Conservation (phyloP, 1,284 basidiomycete species). For the Trichosporon coremiiforme region DNA sequence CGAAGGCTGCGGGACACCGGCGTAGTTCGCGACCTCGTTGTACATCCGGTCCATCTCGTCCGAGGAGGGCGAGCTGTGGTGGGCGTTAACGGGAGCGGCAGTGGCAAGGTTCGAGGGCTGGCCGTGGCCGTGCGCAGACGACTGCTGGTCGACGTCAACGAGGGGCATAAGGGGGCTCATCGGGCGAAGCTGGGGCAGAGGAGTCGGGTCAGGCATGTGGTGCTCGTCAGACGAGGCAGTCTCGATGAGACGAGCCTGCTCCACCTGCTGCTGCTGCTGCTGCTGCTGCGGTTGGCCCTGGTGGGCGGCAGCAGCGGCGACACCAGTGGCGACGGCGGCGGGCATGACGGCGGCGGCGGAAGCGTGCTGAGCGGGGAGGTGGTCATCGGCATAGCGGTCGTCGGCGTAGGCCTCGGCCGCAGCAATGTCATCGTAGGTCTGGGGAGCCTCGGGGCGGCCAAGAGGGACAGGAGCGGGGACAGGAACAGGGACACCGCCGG, state of each 20-base stretch:
- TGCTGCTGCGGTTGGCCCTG: conserved; percentile 7
- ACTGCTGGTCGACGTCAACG: conserved; percentile 8
- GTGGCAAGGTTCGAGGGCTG: not conserved
- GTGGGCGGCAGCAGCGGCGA: not conserved
- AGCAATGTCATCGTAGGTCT: conserved; percentile 41
- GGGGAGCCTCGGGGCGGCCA: conserved; percentile 46
- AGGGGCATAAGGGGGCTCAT: conserved; percentile 43
- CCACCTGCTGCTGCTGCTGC: conserved; percentile 4
- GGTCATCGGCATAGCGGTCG: conserved; percentile 34
- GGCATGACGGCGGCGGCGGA: conserved; percentile 12
- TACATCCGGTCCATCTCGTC: conserved; percentile 43
- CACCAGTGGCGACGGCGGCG: not conserved
- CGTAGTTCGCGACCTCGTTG: conserved; percentile 46
- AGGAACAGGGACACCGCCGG: conserved; percentile 4
- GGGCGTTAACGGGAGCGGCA: not conserved
- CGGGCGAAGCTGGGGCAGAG: conserved; percentile 44
- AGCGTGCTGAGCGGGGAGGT: conserved; percentile 25
- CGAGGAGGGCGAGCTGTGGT: not conserved
- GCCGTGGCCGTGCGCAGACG: not conserved
- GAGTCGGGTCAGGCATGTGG: conserved; percentile 21
- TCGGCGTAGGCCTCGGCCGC: conserved; percentile 39
- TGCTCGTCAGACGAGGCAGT: conserved; percentile 19
- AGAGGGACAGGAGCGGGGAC: conserved; percentile 44
- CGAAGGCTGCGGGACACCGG: conserved; percentile 37
- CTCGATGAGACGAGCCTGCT: conserved; percentile 11